Evolutionary conservation across 2,329 filamentous ascomycete genomes (phyloP), one percentile per base, ranked within the genome.

Genomic region (Ophiostoma tasmaniense): DNA sequence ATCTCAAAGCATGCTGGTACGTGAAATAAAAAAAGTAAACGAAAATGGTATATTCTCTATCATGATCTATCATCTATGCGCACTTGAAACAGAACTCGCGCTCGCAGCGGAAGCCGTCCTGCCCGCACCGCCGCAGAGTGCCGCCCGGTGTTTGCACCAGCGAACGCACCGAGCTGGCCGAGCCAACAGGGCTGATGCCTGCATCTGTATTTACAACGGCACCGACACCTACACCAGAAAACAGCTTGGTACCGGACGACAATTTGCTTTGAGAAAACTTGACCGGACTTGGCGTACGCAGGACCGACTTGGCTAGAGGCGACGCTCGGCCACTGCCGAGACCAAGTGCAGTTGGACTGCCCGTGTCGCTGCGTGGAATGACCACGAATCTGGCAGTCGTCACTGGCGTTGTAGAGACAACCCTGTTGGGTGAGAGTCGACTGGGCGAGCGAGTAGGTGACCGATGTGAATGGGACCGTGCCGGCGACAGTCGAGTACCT

Each of bases 31-130:
- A n/a, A n/a, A n/a, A 42, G 39, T 17, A 42, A 55, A 55, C n/a
- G 25, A 13, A 25, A 30, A 28, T 61, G 14, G 11, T 61, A 25
- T 61, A 25, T 30, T 17, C 1, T 61, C 22, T 30, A 59, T 61
- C 52, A 14, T 11, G 13, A 33, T 11, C 6, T 4, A 33, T 35
- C 8, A 3, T 52, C 55, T 61, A 68, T 64, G 37, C 66, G 66
- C 86, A 88, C 11, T 79, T 80, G 73, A 89, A 87, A 76, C 87
- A 89, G 76, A 88, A 88, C 71, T 85, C 82, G 68, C 83, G 79
- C 3, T 81, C 81, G 71, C 86, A 89, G 20, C 77, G 78, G 74
- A 84, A 88, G 14, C 83, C 86, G 72, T 82, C 80, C 71, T 83
- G 77, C 3, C 86, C 86, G 70, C 87, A 89, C 17, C 78, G 78